Percentiles rank a stretch among this genome's conserved stretches.
Conservation (phyloP, 1,284 basidiomycete species). For the Irpex rosettiformis region DNA sequence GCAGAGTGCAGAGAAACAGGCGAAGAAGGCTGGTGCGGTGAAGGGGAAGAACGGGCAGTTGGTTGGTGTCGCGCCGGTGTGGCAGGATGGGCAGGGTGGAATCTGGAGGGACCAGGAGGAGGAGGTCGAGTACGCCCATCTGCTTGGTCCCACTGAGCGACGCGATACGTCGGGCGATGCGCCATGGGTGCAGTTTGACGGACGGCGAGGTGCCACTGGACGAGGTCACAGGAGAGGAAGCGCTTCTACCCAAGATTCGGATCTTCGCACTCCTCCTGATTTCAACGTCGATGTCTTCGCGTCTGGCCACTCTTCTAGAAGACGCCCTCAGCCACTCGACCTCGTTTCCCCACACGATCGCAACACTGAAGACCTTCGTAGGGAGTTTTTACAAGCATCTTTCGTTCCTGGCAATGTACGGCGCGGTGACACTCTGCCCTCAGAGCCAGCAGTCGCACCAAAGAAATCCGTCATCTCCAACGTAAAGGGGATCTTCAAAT, state of each 20-base stretch:
- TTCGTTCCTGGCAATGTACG: conserved; percentile 6
- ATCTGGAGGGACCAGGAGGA: conserved; percentile 73
- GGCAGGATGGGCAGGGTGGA: conserved; percentile 55
- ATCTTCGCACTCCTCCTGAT: conserved; percentile 34
- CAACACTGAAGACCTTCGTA: conserved; percentile 13
- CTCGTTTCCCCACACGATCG: conserved; percentile 5
- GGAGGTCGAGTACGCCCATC: conserved; percentile 59
- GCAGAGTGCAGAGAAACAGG: conserved; percentile 52
- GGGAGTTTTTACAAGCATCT: conserved; percentile 18
- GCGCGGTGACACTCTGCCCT: not conserved
- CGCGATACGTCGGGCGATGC: conserved; percentile 22
- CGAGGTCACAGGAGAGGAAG: conserved; percentile 36
- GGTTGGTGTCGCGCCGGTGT: conserved; percentile 45
- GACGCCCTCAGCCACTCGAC: conserved; percentile 18
- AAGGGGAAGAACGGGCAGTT: conserved; percentile 24
- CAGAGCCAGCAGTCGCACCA: not conserved
- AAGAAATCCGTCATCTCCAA: conserved; percentile 1
- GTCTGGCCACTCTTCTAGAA: conserved; percentile 19
- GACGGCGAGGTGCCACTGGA: conserved; percentile 29
- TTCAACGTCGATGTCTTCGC: conserved; percentile 23
- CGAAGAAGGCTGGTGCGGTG: conserved; percentile 35
- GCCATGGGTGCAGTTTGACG: conserved; percentile 18
- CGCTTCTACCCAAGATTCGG: conserved; percentile 48
- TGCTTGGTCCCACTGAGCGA: conserved; percentile 37
- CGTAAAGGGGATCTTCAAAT: conserved; percentile 1